Evolutionary conservation across 768 basidiomycete species (phyloP).

Genomic region (Mycena epipterygia): DNA sequence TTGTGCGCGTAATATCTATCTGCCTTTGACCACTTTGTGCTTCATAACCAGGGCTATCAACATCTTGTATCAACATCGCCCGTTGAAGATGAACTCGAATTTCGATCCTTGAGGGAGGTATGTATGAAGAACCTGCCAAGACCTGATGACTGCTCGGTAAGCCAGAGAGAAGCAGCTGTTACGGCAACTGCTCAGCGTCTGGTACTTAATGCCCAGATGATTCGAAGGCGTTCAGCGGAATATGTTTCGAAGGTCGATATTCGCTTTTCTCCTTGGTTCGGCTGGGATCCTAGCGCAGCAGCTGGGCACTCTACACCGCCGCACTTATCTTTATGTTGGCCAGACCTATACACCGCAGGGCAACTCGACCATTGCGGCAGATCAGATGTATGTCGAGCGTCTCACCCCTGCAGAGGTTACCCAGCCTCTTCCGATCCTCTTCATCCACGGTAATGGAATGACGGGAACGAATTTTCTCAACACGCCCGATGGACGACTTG

Average conservation of each 20-base stretch:
- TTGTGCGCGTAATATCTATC: conserved; percentile 11
- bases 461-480: conserved; percentile 67
- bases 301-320: conserved; percentile 58
- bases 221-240: background rate
- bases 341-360: conserved; percentile 53
- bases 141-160: background rate
- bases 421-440: conserved; percentile 56
- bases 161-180: background rate
- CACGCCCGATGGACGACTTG: conserved; percentile 65
- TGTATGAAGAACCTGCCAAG: background rate
- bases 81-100: background rate
- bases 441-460: conserved; percentile 68
- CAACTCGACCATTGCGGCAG: conserved; percentile 53
- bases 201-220: background rate
- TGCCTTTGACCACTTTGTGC: background rate
- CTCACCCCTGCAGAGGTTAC: conserved; percentile 56
- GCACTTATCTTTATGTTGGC: conserved; percentile 65
- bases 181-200: background rate
- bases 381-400: conserved; percentile 68
- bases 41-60: no score
- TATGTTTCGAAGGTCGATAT: background rate
- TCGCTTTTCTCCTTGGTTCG: background rate
- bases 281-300: conserved; percentile 18
- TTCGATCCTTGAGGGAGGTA: background rate
- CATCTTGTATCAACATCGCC: background rate